Base-by-base conservation (phyloP, 2,329 filamentous ascomycete genomes). In the Talaromyces sp. region DNA sequence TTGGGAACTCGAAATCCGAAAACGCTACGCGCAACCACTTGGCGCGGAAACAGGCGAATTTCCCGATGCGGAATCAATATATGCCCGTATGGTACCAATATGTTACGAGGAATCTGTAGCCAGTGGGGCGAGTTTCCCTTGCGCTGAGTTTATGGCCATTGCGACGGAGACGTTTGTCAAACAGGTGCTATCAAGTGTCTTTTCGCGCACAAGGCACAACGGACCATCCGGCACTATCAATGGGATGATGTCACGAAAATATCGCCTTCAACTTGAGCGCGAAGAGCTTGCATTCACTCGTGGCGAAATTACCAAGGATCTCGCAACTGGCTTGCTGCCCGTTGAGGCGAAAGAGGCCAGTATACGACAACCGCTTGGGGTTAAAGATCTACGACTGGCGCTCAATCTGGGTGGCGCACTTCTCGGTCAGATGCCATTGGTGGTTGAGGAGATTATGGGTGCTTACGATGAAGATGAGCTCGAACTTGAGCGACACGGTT, bases 241-340 rank as follows among this genome's bases (percentile, higher is more conserved):
- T 39, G 91, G 89, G 81, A 85, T 97, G 63, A 88, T 92, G 73
- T 96, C 92, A 2, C 84, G 88, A 67, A 88, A 86, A 63, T 97
- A 93, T 76, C 86, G 86, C 66, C 83, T 84, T 63, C 90, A 91
- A 72, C 81, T 96, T 11, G 85, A 86, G 61, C 81, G 82, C 54
- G 93, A 97, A 74, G 92, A 96, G 72, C 84, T 88, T 48, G 84
- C 86, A 0, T 87, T 85, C 28, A 83, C 86, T 44, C 82, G 86
- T n/a, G 92, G 92, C 4, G 90, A 93, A 68, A 74, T 96, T 1
- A 80, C 84, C 18, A 84, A 91, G 67, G 90, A 92, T 63, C 88
- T 89, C 64, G 75, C 77, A 21, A 88, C 85, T 55, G 92, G 92
- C 1, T 77, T 96, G 31, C 78, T 97, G 5, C 93, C 93, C 0